phyloP scores from a whole-genome alignment of 2,329 filamentous ascomycete genomes.

The Diaporthe humulicola region DNA sequence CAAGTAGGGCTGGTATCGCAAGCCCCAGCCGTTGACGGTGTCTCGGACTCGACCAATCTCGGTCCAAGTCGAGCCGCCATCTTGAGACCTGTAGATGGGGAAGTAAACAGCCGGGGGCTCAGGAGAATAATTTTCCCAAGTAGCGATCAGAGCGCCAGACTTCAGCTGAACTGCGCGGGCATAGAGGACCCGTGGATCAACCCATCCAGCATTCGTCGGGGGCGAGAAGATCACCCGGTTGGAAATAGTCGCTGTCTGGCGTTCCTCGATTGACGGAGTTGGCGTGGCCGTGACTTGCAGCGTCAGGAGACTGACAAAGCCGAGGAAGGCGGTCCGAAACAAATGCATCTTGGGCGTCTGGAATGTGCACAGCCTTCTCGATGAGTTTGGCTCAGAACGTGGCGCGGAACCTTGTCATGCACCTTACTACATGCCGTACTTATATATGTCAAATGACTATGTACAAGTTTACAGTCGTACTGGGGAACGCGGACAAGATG shows the following conservation, averaged over 20 bases:
- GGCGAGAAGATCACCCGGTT: constrained; percentile 18
- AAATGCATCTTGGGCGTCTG: neutral
- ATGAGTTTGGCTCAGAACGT: neutral
- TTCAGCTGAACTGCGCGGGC: constrained; percentile 58
- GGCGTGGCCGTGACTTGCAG: constrained; percentile 17
- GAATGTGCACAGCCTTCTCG: neutral
- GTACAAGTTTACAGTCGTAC: neutral
- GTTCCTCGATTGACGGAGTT: constrained; percentile 10
- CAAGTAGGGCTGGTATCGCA: constrained; percentile 78
- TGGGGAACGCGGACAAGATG: neutral
- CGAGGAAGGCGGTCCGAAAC: neutral
- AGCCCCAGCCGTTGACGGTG: constrained; percentile 72
- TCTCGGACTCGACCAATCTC: constrained; percentile 74
- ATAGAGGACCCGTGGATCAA: constrained; percentile 58
- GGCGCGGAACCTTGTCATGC: too few relatives aligned
- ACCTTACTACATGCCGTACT: neutral
- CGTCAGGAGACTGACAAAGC: constrained; percentile 1
- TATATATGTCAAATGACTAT: neutral
- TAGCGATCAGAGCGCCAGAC: constrained; percentile 61
- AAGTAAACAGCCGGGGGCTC: constrained; percentile 68
- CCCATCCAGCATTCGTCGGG: constrained; percentile 19
- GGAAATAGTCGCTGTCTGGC: constrained; percentile 3
- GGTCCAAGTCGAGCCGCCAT: constrained; percentile 71
- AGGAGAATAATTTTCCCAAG: constrained; percentile 69
- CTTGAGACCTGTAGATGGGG: constrained; percentile 65